phyloP scores from a whole-genome alignment of 2,329 filamentous ascomycete genomes.

The Dactylonectria estremocensis region DNA sequence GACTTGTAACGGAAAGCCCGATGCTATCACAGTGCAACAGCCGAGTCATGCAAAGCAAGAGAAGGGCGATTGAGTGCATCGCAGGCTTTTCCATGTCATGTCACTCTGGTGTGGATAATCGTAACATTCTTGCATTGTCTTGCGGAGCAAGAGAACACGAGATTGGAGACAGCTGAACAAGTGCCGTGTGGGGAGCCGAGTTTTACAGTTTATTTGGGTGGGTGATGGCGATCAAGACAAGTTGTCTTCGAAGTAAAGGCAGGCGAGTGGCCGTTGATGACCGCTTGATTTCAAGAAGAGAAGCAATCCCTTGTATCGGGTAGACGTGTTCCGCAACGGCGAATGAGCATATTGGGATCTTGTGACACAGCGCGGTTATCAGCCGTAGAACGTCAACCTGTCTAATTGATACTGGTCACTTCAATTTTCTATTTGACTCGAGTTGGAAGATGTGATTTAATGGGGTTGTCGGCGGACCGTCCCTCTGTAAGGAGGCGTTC shows the following conservation, averaged over 20 bases:
- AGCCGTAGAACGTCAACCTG: background rate
- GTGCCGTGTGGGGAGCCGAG: conserved; percentile 8
- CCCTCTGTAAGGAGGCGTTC: background rate
- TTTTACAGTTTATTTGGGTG: conserved; percentile 1
- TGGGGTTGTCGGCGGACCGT: too few relatives aligned
- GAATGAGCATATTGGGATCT: background rate
- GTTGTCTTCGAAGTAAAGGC: background rate
- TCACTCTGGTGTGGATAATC: background rate
- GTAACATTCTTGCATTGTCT: conserved; percentile 1
- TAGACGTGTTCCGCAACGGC: background rate
- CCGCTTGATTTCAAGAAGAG: background rate
- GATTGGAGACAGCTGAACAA: background rate
- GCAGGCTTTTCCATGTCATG: background rate
- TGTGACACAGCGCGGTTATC: background rate
- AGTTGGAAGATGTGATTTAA: background rate
- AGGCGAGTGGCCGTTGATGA: background rate
- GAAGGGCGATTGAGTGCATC: background rate
- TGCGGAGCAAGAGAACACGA: background rate
- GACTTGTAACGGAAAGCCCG: background rate
- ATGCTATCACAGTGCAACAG: background rate
- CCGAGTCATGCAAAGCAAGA: background rate
- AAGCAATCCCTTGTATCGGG: background rate
- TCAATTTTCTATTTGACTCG: background rate
- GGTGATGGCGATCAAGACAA: background rate
- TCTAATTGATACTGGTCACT: background rate